Evolutionary conservation across 805 yeast genomes (phyloP), one percentile per base, ranked within the genome.

Genomic region (Yarrowia osloensis): DNA sequence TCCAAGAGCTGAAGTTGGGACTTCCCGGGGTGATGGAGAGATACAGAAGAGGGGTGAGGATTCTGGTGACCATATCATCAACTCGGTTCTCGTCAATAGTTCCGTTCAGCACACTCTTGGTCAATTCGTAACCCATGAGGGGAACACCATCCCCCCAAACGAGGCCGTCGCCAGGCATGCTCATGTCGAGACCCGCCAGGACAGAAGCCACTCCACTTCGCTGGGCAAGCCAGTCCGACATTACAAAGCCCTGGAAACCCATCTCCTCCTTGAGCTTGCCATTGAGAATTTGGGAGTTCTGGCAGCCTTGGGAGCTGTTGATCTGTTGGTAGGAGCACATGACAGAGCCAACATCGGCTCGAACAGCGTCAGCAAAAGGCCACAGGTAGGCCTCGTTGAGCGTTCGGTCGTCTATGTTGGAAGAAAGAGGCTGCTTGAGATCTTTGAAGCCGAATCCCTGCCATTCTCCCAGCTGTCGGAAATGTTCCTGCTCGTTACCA

Each of bases 161-260:
- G 5, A 70, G 37, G 67, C 84, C 85, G 69, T 81, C 82, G 52
- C 90, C 90, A 0, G 61, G 61, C 89, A 86, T 85, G 13, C 84
- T 78, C 88, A 87, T 85, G 74, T 87, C 90, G 39, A 85, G 75
- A 2, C 90, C 90, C 1, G 88, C 81, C 26, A 84, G 74, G 0
- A 84, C 86, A 0, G 87, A 80, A 62, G 80, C 79, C 5, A 85
- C 85, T 6, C 89, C 89, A 70, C 83, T 86, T 54, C 61, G n/a
- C 68, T 83, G 86, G 5, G 87, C 89, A n/a, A 84, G 85, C 88
- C 89, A 85, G 72, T 86, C 89, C 29, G 87, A 81, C 67, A 85
- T 82, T n/a, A 86, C 86, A 74, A 85, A 86, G 0, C 89, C 90
- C 75, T 86, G 88, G 71, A 86, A 86, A 0, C 88, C 89, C 63